Evolutionary conservation across 1,284 basidiomycete species (phyloP).

Genomic region (Fomitopsis palustris): DNA sequence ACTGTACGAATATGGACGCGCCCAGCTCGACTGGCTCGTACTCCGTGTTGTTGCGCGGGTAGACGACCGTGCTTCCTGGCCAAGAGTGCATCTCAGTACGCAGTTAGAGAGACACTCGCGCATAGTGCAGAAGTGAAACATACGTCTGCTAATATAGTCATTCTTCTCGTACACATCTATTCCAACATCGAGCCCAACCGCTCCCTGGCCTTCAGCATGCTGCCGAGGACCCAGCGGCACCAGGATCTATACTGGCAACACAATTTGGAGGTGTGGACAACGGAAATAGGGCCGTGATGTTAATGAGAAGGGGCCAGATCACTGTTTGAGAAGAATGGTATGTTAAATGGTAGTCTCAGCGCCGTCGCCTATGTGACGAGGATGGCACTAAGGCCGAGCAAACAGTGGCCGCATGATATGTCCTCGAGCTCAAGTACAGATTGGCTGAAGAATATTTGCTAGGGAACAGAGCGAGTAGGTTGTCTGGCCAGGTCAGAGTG

Average conservation of each 20-base stretch:
- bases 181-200: slow-evolving; percentile 64
- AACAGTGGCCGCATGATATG: background rate
- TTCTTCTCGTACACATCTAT: slow-evolving; percentile 82
- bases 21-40: slow-evolving; percentile 78
- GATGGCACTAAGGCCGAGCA: background rate
- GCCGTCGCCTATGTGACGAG: background rate
- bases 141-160: slow-evolving; percentile 80
- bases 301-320: slow-evolving; percentile 8
- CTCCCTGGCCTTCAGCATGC: slow-evolving; percentile 84
- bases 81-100: background rate
- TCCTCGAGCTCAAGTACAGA: no score
- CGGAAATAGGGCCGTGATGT: background rate
- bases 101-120: background rate
- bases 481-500: no score
- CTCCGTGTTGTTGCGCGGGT: slow-evolving; percentile 68
- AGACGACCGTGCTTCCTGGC: slow-evolving; percentile 71
- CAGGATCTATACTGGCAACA: slow-evolving; percentile 85
- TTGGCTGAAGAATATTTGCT: no score
- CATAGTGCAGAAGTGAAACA: no score
- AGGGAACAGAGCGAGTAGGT: no score
- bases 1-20: slow-evolving; percentile 83
- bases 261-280: slow-evolving; percentile 16
- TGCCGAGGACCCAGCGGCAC: slow-evolving; percentile 81
- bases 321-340: slow-evolving; percentile 17
- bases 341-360: slow-evolving; percentile 15